Base-by-base conservation (phyloP, 129 eudicot species). In the Lactuca sativa region DNA sequence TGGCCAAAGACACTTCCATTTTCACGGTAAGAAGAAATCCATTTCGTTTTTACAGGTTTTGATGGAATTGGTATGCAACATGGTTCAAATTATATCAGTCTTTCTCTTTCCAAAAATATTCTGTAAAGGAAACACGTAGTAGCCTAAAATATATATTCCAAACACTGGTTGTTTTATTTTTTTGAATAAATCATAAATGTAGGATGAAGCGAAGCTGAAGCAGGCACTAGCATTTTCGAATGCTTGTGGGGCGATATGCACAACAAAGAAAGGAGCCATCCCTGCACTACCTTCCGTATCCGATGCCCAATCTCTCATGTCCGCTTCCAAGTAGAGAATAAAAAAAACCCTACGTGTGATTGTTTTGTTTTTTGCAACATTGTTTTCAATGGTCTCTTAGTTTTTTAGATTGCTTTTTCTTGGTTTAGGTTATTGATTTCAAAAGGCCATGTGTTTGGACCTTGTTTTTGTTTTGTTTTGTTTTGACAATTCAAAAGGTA, bases 241-340 rank as follows among this genome's bases (percentile, higher is more conserved):
- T 67, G 95, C 95, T 7, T 87, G 95, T 62, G 95, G 95, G 3
- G 95, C 95, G 21, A 57, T 84, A 43, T 74, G 83, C 53, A 87
- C 95, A 9, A 84, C 87, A 2, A 82, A 84, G 64, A 87, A 84
- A 59, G 95, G 95, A 56, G 95, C 95, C 10, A 87, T 87, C 58
- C 95, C 95, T 1, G 95, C 95, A 4, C 78, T 87, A 16, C 95
- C 95, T 34, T 70, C 80, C 0, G 63, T 75, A 7, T 41, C 83
- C 0, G 83, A 84, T n/a, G 95, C 90, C 14, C 85, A 78, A 75
- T 43, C 80, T 8, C 82, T 87, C 61, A 64, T 87, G 38, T 76
- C 84, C 38, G 56, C 59, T 51, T 62, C 77, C 43, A 73, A 74
- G n/a, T 73, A 80, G 56, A 54, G 59, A 16, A 30, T 58, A 21